phyloP scores from a whole-genome alignment of 129 eudicot species.

The Mikania micrantha region DNA sequence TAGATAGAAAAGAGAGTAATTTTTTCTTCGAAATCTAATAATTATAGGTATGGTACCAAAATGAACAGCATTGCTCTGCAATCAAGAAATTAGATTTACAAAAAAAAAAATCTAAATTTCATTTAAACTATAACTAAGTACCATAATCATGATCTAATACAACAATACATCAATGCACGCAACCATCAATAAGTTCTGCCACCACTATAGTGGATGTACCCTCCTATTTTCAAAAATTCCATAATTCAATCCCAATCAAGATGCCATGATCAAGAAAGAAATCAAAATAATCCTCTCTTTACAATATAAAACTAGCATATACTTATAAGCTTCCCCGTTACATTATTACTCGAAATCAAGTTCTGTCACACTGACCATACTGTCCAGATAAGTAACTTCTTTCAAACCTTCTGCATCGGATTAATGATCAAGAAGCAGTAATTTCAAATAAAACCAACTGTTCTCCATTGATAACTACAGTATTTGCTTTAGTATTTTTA shows the following conservation, averaged over 20 bases:
- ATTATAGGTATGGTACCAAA: neutral
- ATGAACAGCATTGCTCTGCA: neutral
- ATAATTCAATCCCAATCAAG: slow-evolving; percentile 3
- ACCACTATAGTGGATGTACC: neutral
- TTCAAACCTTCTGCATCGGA: neutral
- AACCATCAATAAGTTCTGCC: neutral
- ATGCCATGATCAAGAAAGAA: slow-evolving; percentile 14
- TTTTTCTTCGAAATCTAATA: neutral
- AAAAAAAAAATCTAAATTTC: neutral
- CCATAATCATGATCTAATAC: neutral
- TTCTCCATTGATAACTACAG: neutral
- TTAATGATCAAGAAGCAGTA: neutral
- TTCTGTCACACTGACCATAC: neutral
- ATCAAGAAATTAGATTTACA: neutral
- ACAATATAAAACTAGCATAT: neutral
- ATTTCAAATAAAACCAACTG: neutral
- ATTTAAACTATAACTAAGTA: neutral
- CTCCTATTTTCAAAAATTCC: slow-evolving; percentile 7
- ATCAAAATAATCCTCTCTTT: neutral
- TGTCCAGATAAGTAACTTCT: neutral
- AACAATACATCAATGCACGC: neutral
- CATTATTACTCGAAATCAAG: neutral
- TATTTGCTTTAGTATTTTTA: neutral
- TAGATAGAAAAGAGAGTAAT: neutral
- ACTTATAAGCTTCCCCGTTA: neutral